A percentile compares a stretch with the other conserved stretches of the same genome.
phyloP scores from a whole-genome alignment of 495 filamentous ascomycete genomes.

The Aspergillus incahuasiensis region DNA sequence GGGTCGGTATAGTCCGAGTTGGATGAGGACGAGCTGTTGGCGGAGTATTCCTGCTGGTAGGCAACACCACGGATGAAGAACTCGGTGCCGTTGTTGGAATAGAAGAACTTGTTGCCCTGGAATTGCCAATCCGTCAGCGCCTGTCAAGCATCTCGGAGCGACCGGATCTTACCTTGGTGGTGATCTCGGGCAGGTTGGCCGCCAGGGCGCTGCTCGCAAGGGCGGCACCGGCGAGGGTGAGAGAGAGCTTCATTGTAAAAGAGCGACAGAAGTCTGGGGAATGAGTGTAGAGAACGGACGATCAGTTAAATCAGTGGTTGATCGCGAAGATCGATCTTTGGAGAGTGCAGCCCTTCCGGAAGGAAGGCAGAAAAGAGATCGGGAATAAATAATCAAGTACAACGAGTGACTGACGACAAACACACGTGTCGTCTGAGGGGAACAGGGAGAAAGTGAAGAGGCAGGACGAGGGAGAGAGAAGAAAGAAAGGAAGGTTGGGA shows the following conservation, averaged over 20 bases:
- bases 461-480: slow-evolving; percentile 15
- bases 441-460: slow-evolving; percentile 16
- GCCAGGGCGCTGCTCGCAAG: slow-evolving; percentile 51
- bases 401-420: slow-evolving; percentile 27
- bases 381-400: slow-evolving; percentile 1
- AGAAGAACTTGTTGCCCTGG: slow-evolving; percentile 72
- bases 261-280: slow-evolving; percentile 1
- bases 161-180: slow-evolving; percentile 24
- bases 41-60: slow-evolving; percentile 63
- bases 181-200: slow-evolving; percentile 55
- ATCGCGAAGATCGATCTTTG: slow-evolving; percentile 3
- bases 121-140: neutral
- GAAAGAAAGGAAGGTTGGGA: slow-evolving; percentile 6
- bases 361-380: neutral
- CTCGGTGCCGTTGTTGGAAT: slow-evolving; percentile 69
- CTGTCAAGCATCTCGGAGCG: neutral
- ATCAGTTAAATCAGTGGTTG: slow-evolving; percentile 11
- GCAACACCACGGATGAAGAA: slow-evolving; percentile 90
- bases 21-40: slow-evolving; percentile 34
- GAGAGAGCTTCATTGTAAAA: slow-evolving; percentile 43
- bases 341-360: neutral
- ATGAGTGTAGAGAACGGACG: slow-evolving; percentile 15
- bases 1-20: slow-evolving; percentile 56
- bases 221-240: slow-evolving; percentile 45
- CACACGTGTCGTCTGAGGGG: slow-evolving; percentile 17